phyloP scores from a whole-genome alignment of 2,329 filamentous ascomycete species.

The Metarhizium rileyi region DNA sequence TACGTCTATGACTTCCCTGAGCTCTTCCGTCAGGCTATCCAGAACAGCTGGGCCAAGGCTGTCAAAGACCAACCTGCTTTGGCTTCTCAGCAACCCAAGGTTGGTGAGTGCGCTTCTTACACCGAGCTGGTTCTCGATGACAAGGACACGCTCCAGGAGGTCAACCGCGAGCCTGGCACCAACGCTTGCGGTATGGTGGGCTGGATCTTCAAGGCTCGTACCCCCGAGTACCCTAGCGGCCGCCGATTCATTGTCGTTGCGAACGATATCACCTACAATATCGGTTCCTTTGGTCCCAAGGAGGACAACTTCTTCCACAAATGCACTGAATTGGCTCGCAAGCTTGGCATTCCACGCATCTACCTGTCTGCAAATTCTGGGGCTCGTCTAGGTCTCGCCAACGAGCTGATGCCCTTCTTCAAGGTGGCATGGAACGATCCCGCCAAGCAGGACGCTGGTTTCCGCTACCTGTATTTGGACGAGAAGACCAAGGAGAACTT shows the following conservation, averaged over 20 bases:
- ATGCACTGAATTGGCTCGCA: slow-evolving; percentile 91
- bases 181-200: slow-evolving; percentile 98
- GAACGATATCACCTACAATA: slow-evolving; percentile 99
- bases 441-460: slow-evolving; percentile 72
- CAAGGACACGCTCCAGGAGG: slow-evolving; percentile 81
- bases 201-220: slow-evolving; percentile 90
- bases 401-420: slow-evolving; percentile 95
- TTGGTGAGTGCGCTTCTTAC: slow-evolving; percentile 88
- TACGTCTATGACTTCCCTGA: slow-evolving; percentile 99
- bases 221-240: slow-evolving; percentile 88
- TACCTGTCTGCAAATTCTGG: slow-evolving; percentile 98
- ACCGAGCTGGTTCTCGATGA: slow-evolving; percentile 94
- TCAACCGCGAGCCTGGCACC: slow-evolving; percentile 87
- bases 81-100: slow-evolving; percentile 69
- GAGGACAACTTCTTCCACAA: slow-evolving; percentile 99
- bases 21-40: slow-evolving; percentile 94
- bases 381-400: slow-evolving; percentile 91
- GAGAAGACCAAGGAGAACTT: slow-evolving; percentile 80
- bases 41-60: slow-evolving; percentile 82
- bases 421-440: slow-evolving; percentile 92
- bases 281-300: slow-evolving; percentile 90
- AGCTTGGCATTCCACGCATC: slow-evolving; percentile 89
- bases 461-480: slow-evolving; percentile 94
- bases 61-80: slow-evolving; percentile 65
- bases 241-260: slow-evolving; percentile 91